Evolutionary conservation across 2,329 filamentous ascomycete species (phyloP), one percentile per base, ranked within the genome.

Genomic region (Diaporthe humulicola): DNA sequence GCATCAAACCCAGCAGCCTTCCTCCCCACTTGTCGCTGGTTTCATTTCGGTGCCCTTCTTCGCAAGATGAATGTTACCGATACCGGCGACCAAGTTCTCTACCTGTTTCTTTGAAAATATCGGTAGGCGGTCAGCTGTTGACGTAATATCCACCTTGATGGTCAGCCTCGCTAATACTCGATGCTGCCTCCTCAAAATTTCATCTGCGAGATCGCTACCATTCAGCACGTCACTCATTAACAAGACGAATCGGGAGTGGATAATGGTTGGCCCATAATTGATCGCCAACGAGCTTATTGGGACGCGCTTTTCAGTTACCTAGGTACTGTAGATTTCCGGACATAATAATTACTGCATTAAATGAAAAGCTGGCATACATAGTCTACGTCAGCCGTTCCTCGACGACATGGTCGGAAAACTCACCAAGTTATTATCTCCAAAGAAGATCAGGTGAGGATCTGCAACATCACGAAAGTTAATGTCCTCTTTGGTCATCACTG

Each of bases 291-390:
- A 57, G 30, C 30, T 38, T 57, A 57, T 38, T 57, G 19, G 54
- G 19, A n/a, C 8, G 54, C 54, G 14, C 19, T 38, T 36, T 57
- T n/a, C 28, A 57, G 30, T 57, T 57, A 57, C n/a, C n/a, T n/a
- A n/a, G n/a, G n/a, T n/a, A n/a, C 54, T 9, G 54, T 57, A 57
- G 17, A 36, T n/a, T 36, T 36, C 30, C 2, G 25, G 19, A 57
- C 30, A 57, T 57, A 57, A 54, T 54, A 57, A 57, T 57, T 57
- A 57, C 54, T 36, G 30, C 30, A 36, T 57, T n/a, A 15, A 57
- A 36, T 57, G 54, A n/a, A 57, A 30, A 57, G 30, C 54, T 57
- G 30, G 30, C 54, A 36, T 33, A 33, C 54, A 28, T 57, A 33
- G 54, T 57, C 28, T 57, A 57, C 54, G 28, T 57, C 54, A 33